Evolutionary conservation across 1,284 basidiomycete genomes (phyloP).

Genomic region (Sanghuangporus sanghuang): DNA sequence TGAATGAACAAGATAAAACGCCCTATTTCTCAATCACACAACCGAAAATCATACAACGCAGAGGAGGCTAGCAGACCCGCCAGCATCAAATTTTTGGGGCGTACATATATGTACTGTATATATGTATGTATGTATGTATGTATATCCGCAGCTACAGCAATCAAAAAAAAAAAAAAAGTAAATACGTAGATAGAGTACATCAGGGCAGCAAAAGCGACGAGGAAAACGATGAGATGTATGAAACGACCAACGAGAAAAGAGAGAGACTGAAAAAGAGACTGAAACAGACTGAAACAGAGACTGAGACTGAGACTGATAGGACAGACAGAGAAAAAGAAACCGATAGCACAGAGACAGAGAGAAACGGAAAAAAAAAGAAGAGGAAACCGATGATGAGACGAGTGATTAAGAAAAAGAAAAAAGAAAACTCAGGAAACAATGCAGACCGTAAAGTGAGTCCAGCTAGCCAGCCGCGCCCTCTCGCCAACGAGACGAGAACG

Average conservation of each 20-base stretch:
- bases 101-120: not conserved
- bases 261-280: not conserved
- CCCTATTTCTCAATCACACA: too few species aligned
- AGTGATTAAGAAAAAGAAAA: not conserved
- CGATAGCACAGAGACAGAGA: not conserved
- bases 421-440: not conserved
- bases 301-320: not conserved
- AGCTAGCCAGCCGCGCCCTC: too few species aligned
- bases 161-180: not conserved
- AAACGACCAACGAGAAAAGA: not conserved
- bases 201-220: not conserved
- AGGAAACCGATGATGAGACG: not conserved
- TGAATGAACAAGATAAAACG: too few species aligned
- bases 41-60: too few species aligned
- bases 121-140: not conserved
- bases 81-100: not conserved
- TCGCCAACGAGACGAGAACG: too few species aligned
- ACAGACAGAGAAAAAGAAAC: too few species aligned
- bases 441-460: too few species aligned
- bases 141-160: not conserved
- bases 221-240: constrained; percentile 23
- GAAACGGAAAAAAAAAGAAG: not conserved
- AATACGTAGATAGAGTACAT: not conserved
- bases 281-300: not conserved
- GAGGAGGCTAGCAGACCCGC: not conserved